phyloP scores from a whole-genome alignment of 2,329 filamentous ascomycete genomes.

The Coccinonectria pachysandricola region DNA sequence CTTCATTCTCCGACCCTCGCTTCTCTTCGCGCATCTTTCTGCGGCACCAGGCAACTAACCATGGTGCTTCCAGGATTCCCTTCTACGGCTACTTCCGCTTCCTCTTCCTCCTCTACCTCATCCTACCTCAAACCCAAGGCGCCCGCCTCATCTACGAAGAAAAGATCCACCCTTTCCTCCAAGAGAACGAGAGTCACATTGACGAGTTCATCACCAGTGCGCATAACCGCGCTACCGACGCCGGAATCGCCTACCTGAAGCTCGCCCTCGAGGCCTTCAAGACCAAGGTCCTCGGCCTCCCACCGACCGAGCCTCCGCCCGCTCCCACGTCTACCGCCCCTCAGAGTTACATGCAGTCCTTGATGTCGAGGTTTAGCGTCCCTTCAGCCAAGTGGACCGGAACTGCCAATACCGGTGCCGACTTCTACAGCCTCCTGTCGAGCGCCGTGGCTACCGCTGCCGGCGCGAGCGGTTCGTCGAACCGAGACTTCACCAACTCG shows the following conservation, averaged over 20 bases:
- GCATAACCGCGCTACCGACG: slow-evolving; percentile 67
- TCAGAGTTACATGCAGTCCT: slow-evolving; percentile 62
- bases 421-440: slow-evolving; percentile 71
- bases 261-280: slow-evolving; percentile 60
- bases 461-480: slow-evolving; percentile 19
- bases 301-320: slow-evolving; percentile 38
- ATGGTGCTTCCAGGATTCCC: slow-evolving; percentile 71
- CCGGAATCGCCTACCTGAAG: slow-evolving; percentile 68
- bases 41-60: too few relatives aligned
- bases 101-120: slow-evolving; percentile 81
- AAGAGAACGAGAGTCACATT: slow-evolving; percentile 77
- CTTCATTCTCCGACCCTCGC: too few relatives aligned
- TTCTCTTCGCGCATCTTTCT: too few relatives aligned
- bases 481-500: slow-evolving; percentile 24
- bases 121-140: slow-evolving; percentile 95
- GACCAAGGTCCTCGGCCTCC: slow-evolving; percentile 69
- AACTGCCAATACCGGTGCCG: slow-evolving; percentile 38
- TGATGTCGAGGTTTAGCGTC: slow-evolving; percentile 80
- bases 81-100: slow-evolving; percentile 92
- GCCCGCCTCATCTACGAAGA: slow-evolving; percentile 76
- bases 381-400: slow-evolving; percentile 54
- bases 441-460: slow-evolving; percentile 57
- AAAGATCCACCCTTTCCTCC: slow-evolving; percentile 79
- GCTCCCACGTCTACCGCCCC: slow-evolving; percentile 32
- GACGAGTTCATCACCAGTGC: slow-evolving; percentile 77